phyloP scores from a whole-genome alignment of 208 protist species.

The Tetramitus jugosus region DNA sequence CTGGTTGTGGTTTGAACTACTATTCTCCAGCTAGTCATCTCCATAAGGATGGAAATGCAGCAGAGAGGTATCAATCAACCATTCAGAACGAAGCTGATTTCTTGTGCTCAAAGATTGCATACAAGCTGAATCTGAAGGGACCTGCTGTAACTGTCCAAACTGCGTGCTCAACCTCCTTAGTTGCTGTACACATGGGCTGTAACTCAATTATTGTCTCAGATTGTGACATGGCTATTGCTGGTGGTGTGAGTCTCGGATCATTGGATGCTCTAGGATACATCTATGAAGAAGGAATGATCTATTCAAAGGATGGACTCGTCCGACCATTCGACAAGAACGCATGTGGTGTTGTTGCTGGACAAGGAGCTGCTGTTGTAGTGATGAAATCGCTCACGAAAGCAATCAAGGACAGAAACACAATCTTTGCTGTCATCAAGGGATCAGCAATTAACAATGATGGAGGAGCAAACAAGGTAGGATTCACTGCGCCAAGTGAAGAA shows the following conservation, averaged over 20 bases:
- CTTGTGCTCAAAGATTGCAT: constrained; percentile 46
- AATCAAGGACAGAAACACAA: constrained; percentile 8
- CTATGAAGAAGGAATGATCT: constrained; percentile 22
- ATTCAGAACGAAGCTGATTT: constrained; percentile 30
- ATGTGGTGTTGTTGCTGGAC: constrained; percentile 57
- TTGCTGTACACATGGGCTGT: constrained; percentile 45
- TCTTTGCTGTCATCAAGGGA: constrained; percentile 36
- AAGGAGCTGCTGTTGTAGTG: constrained; percentile 53
- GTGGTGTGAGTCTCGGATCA: constrained; percentile 34
- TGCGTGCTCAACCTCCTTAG: constrained; percentile 58
- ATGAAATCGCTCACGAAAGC: constrained; percentile 36
- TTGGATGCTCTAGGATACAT: constrained; percentile 40
- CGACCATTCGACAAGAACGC: constrained; percentile 54
- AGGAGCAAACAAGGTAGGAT: not conserved
- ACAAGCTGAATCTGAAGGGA: constrained; percentile 47
- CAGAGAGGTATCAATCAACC: no score
- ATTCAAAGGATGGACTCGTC: constrained; percentile 45
- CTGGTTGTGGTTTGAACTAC: not conserved
- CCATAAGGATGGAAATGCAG: not conserved
- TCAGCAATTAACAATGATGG: constrained; percentile 53
- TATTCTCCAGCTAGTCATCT: not conserved
- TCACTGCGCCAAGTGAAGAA: constrained; percentile 35
- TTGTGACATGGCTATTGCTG: constrained; percentile 40
- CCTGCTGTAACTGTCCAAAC: constrained; percentile 55
- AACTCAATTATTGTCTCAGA: constrained; percentile 36